phyloP scores from a whole-genome alignment of 2,329 filamentous ascomycete species.

The Botryotinia globosa region DNA sequence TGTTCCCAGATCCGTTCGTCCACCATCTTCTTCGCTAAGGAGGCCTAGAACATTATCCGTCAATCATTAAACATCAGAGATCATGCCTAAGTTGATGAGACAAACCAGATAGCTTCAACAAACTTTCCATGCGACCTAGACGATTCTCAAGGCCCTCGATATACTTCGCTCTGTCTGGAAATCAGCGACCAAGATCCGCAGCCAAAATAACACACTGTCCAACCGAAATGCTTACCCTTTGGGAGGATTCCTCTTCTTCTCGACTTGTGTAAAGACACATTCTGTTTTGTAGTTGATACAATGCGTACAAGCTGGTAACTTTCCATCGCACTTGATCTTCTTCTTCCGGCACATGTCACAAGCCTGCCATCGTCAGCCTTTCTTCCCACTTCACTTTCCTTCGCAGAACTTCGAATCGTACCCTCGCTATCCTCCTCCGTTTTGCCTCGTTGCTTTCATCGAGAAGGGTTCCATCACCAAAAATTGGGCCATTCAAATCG shows the following conservation, averaged over 20 bases:
- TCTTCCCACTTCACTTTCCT: not conserved
- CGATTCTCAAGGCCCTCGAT: slow-evolving; percentile 96
- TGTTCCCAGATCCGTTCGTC: slow-evolving; percentile 81
- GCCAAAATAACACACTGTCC: not conserved
- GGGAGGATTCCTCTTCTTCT: slow-evolving; percentile 96
- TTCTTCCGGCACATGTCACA: slow-evolving; percentile 82
- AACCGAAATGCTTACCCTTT: slow-evolving; percentile 68
- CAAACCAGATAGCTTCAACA: slow-evolving; percentile 76
- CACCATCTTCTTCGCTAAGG: slow-evolving; percentile 79
- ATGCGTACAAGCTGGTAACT: slow-evolving; percentile 90
- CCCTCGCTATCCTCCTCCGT: slow-evolving; percentile 55
- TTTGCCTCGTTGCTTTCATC: slow-evolving; percentile 76
- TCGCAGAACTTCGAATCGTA: slow-evolving; percentile 45
- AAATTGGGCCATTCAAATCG: slow-evolving; percentile 59
- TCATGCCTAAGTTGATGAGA: slow-evolving; percentile 15
- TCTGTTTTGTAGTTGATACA: slow-evolving; percentile 98
- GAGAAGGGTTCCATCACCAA: slow-evolving; percentile 54
- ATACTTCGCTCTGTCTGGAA: slow-evolving; percentile 75
- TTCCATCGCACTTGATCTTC: slow-evolving; percentile 98
- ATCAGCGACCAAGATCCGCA: slow-evolving; percentile 35
- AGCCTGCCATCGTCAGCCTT: slow-evolving; percentile 44
- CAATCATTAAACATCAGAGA: slow-evolving; percentile 24
- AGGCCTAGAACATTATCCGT: slow-evolving; percentile 53
- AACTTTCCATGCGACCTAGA: slow-evolving; percentile 89
- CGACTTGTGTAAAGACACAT: slow-evolving; percentile 94